phyloP scores from a whole-genome alignment of 2,329 filamentous ascomycete species.

The Xylariaceae sp. region DNA sequence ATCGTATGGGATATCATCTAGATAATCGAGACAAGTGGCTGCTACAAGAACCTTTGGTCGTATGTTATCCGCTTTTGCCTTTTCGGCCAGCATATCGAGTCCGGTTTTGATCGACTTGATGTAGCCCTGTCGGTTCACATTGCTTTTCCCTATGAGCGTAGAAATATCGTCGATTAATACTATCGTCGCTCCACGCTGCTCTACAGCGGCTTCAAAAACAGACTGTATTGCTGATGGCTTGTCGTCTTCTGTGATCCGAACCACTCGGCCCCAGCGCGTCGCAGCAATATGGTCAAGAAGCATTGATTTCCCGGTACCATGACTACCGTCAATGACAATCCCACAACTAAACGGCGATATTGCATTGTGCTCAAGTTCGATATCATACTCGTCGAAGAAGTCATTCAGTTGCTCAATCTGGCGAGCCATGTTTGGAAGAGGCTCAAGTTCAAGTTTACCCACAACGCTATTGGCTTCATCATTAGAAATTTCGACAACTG shows the following conservation, averaged over 20 bases:
- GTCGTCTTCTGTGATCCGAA: slow-evolving; percentile 54
- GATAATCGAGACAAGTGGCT: slow-evolving; percentile 66
- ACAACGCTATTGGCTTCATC: slow-evolving; percentile 29
- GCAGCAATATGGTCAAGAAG: slow-evolving; percentile 64
- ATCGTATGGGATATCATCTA: slow-evolving; percentile 65
- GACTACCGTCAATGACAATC: slow-evolving; percentile 73
- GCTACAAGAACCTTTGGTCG: slow-evolving; percentile 64
- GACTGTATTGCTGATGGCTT: slow-evolving; percentile 60
- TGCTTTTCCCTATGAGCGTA: slow-evolving; percentile 59
- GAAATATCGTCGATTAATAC: slow-evolving; percentile 77
- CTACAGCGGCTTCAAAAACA: slow-evolving; percentile 64
- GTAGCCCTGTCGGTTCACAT: slow-evolving; percentile 47
- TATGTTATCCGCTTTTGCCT: slow-evolving; percentile 35
- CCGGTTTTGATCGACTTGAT: slow-evolving; percentile 50
- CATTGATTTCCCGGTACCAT: slow-evolving; percentile 79
- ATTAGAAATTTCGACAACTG: slow-evolving; percentile 38
- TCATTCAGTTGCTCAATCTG: slow-evolving; percentile 64
- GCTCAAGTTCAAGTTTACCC: slow-evolving; percentile 43
- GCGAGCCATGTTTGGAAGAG: slow-evolving; percentile 63
- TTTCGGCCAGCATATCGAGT: slow-evolving; percentile 50
- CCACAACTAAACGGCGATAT: slow-evolving; percentile 46
- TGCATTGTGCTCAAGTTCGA: slow-evolving; percentile 34
- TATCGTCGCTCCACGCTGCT: slow-evolving; percentile 64
- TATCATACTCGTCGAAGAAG: slow-evolving; percentile 56
- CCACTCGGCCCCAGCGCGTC: slow-evolving; percentile 66